Conservation (phyloP, 129 eudicot genomes). For the Apium graveolens region DNA sequence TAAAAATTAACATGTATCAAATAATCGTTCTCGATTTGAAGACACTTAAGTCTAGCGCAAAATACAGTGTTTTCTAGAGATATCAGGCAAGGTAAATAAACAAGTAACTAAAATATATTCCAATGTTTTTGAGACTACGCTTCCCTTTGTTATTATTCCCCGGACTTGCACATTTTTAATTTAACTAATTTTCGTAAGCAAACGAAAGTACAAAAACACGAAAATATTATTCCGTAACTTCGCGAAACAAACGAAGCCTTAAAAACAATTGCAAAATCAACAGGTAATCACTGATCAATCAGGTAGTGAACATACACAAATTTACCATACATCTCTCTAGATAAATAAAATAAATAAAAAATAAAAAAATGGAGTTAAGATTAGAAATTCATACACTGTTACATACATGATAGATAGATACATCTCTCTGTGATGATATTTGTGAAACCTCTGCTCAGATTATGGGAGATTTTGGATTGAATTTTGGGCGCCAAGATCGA, state of each 20-base stretch:
- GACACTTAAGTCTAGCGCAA: background rate
- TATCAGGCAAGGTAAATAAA: background rate
- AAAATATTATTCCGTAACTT: background rate
- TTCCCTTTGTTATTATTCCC: no score
- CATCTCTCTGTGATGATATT: no score
- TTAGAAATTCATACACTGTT: background rate
- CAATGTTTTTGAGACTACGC: background rate
- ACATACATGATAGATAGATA: no score
- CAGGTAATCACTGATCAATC: background rate
- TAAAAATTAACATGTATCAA: background rate
- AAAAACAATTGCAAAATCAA: background rate
- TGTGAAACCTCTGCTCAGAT: background rate
- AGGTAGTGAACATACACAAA: background rate
- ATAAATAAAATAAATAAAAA: no score
- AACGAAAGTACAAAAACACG: background rate
- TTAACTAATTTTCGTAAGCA: background rate
- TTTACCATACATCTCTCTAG: no score
- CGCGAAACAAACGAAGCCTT: background rate
- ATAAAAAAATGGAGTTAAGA: background rate
- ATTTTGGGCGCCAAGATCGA: conserved; percentile 2
- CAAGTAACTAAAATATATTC: no score
- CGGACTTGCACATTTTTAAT: background rate
- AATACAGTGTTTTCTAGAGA: background rate
- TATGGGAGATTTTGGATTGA: background rate
- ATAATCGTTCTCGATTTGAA: background rate